These are phyloP conservation scores for Magnusiomyces fungicola DNA, from an alignment of 1,139 yeast genomes.

Conservation along the genomic window DNA sequence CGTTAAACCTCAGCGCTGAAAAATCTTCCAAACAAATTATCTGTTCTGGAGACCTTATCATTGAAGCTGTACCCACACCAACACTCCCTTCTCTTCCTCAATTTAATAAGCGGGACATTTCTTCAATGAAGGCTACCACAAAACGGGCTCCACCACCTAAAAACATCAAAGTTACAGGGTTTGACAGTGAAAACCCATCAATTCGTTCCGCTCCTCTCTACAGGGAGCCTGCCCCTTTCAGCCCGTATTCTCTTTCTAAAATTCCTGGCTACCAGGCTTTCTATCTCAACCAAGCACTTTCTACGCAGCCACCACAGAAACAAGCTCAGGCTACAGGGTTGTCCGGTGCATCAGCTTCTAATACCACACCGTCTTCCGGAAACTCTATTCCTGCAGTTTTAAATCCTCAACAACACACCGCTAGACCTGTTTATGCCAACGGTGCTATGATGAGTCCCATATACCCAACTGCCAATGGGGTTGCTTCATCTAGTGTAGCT, in stretches of 20 bases:
- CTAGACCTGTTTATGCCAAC: not conserved
- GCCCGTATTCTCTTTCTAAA: conserved; percentile 8
- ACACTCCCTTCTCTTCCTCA: conserved; percentile 7
- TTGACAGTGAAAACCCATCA: conserved; percentile 10
- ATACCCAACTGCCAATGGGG: not conserved
- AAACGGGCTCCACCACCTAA: conserved; percentile 11
- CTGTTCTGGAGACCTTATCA: conserved; percentile 12
- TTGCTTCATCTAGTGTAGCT: not conserved
- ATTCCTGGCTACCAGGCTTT: conserved; percentile 7
- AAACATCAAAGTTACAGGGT: conserved; percentile 10
- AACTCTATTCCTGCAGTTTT: not conserved
- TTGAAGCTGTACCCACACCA: conserved; percentile 15
- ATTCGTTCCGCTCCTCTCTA: conserved; percentile 15
- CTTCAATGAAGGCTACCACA: conserved; percentile 1
- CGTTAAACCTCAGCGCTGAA: not conserved
- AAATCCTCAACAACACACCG: not conserved
- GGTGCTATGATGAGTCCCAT: not conserved
- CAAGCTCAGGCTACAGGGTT: not conserved
- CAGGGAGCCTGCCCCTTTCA: conserved; percentile 10
- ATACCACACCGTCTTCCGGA: not conserved
- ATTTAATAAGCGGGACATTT: conserved; percentile 2
- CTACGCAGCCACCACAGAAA: not conserved
- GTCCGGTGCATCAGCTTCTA: not conserved
- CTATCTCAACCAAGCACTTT: not conserved
- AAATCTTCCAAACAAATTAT: conserved; percentile 5